These are phyloP conservation scores for Coniosporium apollinis DNA, from an alignment of 495 filamentous ascomycete species.

Conservation along the genomic window DNA sequence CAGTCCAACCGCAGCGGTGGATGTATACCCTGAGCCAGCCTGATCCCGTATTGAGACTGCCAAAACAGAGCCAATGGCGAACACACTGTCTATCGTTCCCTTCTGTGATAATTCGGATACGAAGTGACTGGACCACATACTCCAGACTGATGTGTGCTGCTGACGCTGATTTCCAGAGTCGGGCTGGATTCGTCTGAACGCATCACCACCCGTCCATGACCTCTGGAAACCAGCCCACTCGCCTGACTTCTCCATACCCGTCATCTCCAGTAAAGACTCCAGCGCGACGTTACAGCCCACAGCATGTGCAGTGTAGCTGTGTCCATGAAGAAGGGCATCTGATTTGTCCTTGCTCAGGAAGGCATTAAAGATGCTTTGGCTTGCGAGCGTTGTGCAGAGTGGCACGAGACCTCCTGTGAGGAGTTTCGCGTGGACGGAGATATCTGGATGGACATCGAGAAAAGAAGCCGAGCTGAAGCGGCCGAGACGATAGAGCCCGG, in stretches of 20 bases:
- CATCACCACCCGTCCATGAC: slow-evolving; percentile 22
- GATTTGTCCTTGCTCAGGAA: slow-evolving; percentile 50
- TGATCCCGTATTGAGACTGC: slow-evolving; percentile 40
- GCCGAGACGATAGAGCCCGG: slow-evolving; percentile 62
- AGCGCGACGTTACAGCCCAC: slow-evolving; percentile 58
- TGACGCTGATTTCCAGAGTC: not conserved
- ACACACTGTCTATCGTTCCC: slow-evolving; percentile 40
- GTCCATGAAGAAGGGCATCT: slow-evolving; percentile 59
- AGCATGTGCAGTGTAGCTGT: slow-evolving; percentile 68
- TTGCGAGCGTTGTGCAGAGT: slow-evolving; percentile 51
- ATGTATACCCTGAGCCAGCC: slow-evolving; percentile 40
- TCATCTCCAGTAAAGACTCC: slow-evolving; percentile 37
- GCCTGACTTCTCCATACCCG: slow-evolving; percentile 33
- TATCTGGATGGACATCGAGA: slow-evolving; percentile 46
- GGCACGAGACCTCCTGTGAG: slow-evolving; percentile 64
- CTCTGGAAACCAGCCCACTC: slow-evolving; percentile 33
- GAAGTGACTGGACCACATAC: slow-evolving; percentile 44
- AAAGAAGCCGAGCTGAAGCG: slow-evolving; percentile 47
- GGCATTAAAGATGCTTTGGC: slow-evolving; percentile 50
- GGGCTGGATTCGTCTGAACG: not conserved
- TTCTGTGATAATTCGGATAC: slow-evolving; percentile 37
- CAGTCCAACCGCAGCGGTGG: slow-evolving; percentile 42
- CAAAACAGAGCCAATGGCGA: slow-evolving; percentile 55
- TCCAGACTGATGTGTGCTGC: slow-evolving; percentile 34
- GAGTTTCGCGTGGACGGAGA: slow-evolving; percentile 62